A percentile compares a stretch with the other conserved stretches of the same genome.
Conservation (phyloP, 1,284 basidiomycete genomes). For the Tilletiaria anomala region DNA sequence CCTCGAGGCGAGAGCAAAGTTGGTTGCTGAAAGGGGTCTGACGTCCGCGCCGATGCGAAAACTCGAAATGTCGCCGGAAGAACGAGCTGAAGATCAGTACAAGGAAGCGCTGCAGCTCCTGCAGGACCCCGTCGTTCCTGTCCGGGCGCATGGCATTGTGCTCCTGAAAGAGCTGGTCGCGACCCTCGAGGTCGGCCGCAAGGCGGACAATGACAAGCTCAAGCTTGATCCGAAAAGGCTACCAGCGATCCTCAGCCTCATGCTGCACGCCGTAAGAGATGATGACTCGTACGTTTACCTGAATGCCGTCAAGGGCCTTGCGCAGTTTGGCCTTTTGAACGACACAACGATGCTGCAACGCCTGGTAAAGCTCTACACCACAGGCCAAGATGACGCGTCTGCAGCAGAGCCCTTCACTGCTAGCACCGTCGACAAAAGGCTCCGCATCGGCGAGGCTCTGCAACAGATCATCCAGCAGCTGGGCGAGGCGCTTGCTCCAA, state of each 20-base stretch:
- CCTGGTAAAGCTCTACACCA: not conserved
- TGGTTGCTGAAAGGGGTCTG: too few relatives aligned
- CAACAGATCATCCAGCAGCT: slow-evolving; percentile 61
- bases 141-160: slow-evolving; percentile 69
- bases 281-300: slow-evolving; percentile 90
- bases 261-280: slow-evolving; percentile 70
- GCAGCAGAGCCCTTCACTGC: slow-evolving; percentile 11
- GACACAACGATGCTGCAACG: slow-evolving; percentile 19
- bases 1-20: too few relatives aligned
- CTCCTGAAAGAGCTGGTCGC: slow-evolving; percentile 27
- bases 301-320: slow-evolving; percentile 77
- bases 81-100: slow-evolving; percentile 45
- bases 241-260: slow-evolving; percentile 72
- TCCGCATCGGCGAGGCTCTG: slow-evolving; percentile 78
- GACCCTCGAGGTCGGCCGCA: not conserved
- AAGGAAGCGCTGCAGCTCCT: slow-evolving; percentile 73
- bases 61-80: too few relatives aligned
- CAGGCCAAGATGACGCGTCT: not conserved
- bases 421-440: slow-evolving; percentile 58
- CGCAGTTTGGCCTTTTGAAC: slow-evolving; percentile 40
- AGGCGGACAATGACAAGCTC: not conserved
- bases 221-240: slow-evolving; percentile 44
- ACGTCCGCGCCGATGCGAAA: too few relatives aligned
- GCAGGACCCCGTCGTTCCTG: slow-evolving; percentile 84
- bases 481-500: slow-evolving; percentile 54